phyloP scores from a whole-genome alignment of 768 basidiomycete genomes.

The Leccinum rimulosum region DNA sequence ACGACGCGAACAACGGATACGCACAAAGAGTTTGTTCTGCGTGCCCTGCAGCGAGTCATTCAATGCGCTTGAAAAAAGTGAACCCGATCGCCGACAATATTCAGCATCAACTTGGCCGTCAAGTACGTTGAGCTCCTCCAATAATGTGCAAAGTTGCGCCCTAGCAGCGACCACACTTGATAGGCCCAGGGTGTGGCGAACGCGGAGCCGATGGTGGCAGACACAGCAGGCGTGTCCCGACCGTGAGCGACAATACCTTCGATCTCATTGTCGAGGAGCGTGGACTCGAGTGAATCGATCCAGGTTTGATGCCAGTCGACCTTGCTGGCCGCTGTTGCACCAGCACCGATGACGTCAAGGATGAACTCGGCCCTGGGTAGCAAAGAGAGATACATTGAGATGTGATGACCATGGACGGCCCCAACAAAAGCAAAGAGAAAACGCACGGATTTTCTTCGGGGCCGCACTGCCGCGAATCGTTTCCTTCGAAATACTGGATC shows the following conservation, averaged over 20 bases:
- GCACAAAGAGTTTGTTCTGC: constrained; percentile 65
- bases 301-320: constrained; percentile 66
- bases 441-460: constrained; percentile 63
- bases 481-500: constrained; percentile 73
- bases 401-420: constrained; percentile 47
- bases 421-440: constrained; percentile 30
- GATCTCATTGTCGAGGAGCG: constrained; percentile 38
- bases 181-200: constrained; percentile 55
- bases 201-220: constrained; percentile 37
- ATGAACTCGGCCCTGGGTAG: constrained; percentile 53
- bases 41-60: constrained; percentile 53
- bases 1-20: constrained; percentile 22
- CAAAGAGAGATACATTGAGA: constrained; percentile 12
- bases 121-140: constrained; percentile 62
- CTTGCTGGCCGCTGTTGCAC: constrained; percentile 54
- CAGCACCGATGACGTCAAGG: constrained; percentile 74
- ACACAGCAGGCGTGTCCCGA: constrained; percentile 36
- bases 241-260: constrained; percentile 50
- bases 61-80: constrained; percentile 59
- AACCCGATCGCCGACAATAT: constrained; percentile 56
- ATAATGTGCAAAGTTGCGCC: constrained; percentile 44
- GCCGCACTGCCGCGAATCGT: constrained; percentile 63
- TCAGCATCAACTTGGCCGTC: constrained; percentile 55
- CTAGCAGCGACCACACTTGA: constrained; percentile 44
- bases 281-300: constrained; percentile 47